A percentile compares a stretch with the other conserved stretches of the same genome.
phyloP scores from a whole-genome alignment of 768 basidiomycete genomes.

The Lentinula sp. region DNA sequence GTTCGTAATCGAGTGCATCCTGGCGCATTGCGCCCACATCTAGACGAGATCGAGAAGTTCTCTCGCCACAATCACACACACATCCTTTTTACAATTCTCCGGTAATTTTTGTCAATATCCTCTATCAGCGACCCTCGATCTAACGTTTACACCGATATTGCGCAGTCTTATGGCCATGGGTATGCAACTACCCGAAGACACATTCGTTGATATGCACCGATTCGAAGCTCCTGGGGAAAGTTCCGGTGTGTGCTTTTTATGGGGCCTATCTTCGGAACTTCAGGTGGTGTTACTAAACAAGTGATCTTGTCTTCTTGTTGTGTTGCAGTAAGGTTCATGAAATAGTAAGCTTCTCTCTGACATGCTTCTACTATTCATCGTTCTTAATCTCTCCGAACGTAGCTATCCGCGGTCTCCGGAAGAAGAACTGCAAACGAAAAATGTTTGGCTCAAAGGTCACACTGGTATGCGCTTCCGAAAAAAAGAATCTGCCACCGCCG shows the following conservation, averaged over 20 bases:
- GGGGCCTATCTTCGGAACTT: background rate
- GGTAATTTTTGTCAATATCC: conserved; percentile 17
- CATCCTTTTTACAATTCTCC: conserved; percentile 42
- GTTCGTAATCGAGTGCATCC: conserved; percentile 44
- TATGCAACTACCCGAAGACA: conserved; percentile 49
- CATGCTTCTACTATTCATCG: background rate
- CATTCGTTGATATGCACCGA: conserved; percentile 40
- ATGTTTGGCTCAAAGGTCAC: conserved; percentile 59
- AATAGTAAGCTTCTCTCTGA: conserved; percentile 41
- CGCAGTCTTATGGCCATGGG: conserved; percentile 43
- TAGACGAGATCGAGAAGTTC: conserved; percentile 49
- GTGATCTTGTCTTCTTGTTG: background rate
- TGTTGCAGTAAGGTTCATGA: conserved; percentile 53
- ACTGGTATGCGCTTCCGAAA: conserved; percentile 28
- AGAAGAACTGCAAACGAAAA: conserved; percentile 44
- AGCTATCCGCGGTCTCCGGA: conserved; percentile 46
- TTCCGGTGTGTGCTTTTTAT: conserved; percentile 23
- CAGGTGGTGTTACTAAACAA: background rate
- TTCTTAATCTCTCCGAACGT: background rate
- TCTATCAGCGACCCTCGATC: too few relatives aligned
- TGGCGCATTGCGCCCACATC: conserved; percentile 37
- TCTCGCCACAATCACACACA: conserved; percentile 44
- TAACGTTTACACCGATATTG: background rate
- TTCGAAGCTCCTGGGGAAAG: conserved; percentile 36
- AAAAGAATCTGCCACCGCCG: too few relatives aligned